Evolutionary conservation across 2,329 filamentous ascomycete genomes (phyloP).

Genomic region (Penicillium concentricum): DNA sequence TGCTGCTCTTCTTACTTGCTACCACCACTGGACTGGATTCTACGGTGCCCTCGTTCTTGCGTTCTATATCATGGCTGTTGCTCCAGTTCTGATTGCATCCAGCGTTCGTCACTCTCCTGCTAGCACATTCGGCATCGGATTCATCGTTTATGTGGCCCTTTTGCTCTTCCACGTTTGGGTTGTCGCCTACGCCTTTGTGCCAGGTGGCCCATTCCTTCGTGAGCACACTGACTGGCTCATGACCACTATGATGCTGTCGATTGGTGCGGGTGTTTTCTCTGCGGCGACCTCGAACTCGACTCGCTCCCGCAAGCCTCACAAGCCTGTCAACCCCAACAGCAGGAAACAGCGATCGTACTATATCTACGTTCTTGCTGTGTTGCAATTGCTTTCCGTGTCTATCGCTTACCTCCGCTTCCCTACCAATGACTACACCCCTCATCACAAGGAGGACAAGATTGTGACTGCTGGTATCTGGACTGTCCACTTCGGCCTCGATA

Average conservation of each 20-base stretch:
- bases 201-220: slow-evolving; percentile 84
- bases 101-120: slow-evolving; percentile 76
- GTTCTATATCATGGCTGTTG: slow-evolving; percentile 76
- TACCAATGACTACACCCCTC: slow-evolving; percentile 83
- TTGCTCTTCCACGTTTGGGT: slow-evolving; percentile 99
- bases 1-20: slow-evolving; percentile 73
- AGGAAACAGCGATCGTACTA: slow-evolving; percentile 64
- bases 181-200: slow-evolving; percentile 96
- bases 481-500: slow-evolving; percentile 95
- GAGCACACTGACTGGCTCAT: slow-evolving; percentile 97
- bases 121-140: slow-evolving; percentile 80
- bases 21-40: slow-evolving; percentile 83
- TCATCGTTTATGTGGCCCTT: slow-evolving; percentile 88
- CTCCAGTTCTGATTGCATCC: slow-evolving; percentile 71
- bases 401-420: slow-evolving; percentile 90
- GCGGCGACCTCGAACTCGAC: slow-evolving; percentile 55
- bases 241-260: slow-evolving; percentile 76
- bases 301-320: slow-evolving; percentile 33
- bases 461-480: slow-evolving; percentile 98
- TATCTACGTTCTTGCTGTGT: slow-evolving; percentile 66
- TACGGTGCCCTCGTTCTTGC: slow-evolving; percentile 76
- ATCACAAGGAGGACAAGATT: slow-evolving; percentile 82
- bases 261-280: slow-evolving; percentile 82
- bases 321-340: slow-evolving; percentile 37
- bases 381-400: slow-evolving; percentile 78